Base-by-base conservation (phyloP, 2,329 filamentous ascomycete genomes). In the Emergomyces africanus region DNA sequence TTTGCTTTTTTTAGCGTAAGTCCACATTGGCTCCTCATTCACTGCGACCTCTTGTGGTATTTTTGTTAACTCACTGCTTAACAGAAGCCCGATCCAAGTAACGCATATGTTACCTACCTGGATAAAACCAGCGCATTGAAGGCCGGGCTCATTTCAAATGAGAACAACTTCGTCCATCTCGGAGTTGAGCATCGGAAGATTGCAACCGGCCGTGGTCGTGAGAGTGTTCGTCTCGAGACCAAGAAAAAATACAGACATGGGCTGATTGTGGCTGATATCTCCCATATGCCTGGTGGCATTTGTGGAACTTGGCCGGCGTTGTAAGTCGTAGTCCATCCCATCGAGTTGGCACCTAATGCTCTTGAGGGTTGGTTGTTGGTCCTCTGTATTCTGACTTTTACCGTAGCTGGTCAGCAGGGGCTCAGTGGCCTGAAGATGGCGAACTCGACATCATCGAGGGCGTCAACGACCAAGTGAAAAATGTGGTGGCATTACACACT, bases 391-490 rank as follows among this genome's bases (percentile, higher is more conserved):
- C 60, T 65, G 55, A 65, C 57, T 28, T 58, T 10, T 15, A 50
- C 44, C 46, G 54, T 35, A 76, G 74, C 69, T 82, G 79, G 79
- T 77, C 76, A 53, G 69, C 89, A 39, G 87, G 87, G 18, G 76
- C 79, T n/a, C 72, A 80, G 67, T 91, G 88, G 88, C 88, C 88
- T 1, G 70, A 70, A 48, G 76, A 77, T 8, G 88, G 88, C 53
- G 88, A 91, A 73, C 88, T 92, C 66, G 88, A 92, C 70, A 87
- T 91, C 66, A 83, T 91, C 65, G 88, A 91, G 74, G 87, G 87
- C 42, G 85, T 90, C 65, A 88, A 89, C 74, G 74, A 77, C 25
- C 79, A 83, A 62, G 69, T 74, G 2, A 73, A 77, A 60, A 82
- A 87, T 70, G 72, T 78, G 51, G 78, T 90, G 72, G 85, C 87